Evolutionary conservation across 2,329 filamentous ascomycete genomes (phyloP).

Genomic region (Penicillium sp.): DNA sequence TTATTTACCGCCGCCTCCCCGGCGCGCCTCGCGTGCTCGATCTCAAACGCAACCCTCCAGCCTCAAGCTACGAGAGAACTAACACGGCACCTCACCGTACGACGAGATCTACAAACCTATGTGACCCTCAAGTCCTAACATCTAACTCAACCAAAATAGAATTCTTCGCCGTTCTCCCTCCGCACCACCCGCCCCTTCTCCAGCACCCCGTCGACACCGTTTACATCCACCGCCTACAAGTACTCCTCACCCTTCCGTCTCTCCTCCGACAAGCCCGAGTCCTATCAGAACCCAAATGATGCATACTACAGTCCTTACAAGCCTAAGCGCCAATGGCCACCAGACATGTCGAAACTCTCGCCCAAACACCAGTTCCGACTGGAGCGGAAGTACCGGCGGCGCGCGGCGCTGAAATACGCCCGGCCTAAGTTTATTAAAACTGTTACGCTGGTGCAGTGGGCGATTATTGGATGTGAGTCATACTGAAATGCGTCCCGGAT

Average conservation of each 20-base stretch:
- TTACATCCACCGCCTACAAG: conserved; percentile 20
- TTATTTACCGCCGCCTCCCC: conserved; percentile 19
- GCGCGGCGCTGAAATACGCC: conserved; percentile 63
- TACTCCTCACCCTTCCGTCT: conserved; percentile 28
- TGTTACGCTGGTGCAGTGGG: conserved; percentile 62
- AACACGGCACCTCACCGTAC: conserved; percentile 26
- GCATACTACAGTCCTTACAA: conserved; percentile 60
- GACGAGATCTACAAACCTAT: background rate
- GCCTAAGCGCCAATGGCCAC: conserved; percentile 66
- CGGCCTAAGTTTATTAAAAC: conserved; percentile 62
- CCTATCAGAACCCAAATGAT: conserved; percentile 22
- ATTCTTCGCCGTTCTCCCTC: background rate
- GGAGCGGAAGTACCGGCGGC: conserved; percentile 66
- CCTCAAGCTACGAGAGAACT: conserved; percentile 15
- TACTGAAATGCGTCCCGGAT: background rate
- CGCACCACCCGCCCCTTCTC: conserved; percentile 19
- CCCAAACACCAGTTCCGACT: conserved; percentile 70
- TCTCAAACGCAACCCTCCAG: conserved; percentile 17
- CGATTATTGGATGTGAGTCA: conserved; percentile 54
- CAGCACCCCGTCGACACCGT: conserved; percentile 16
- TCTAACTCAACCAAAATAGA: conserved; percentile 2
- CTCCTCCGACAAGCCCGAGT: conserved; percentile 28
- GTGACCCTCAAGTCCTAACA: background rate
- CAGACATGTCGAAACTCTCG: conserved; percentile 64
- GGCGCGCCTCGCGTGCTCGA: conserved; percentile 14